phyloP scores from a whole-genome alignment of 2,329 filamentous ascomycete genomes.

The Penicillium sp. region DNA sequence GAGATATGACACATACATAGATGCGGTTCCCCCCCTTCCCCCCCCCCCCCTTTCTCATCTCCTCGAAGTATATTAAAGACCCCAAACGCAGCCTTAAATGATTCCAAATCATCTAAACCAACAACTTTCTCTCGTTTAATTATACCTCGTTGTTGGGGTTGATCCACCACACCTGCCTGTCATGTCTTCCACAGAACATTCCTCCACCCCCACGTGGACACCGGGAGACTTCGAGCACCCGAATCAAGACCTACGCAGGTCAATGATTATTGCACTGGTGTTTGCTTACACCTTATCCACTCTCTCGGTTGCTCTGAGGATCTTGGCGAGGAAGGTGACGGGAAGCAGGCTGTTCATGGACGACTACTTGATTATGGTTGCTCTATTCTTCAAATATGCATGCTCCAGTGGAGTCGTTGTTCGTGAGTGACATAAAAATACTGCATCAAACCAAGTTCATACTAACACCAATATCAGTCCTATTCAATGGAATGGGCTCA shows the following conservation, averaged over 20 bases:
- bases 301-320: conserved; percentile 27
- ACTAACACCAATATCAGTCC: conserved; percentile 17
- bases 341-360: conserved; percentile 30
- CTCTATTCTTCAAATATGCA: conserved; percentile 33
- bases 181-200: conserved; percentile 22
- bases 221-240: conserved; percentile 30
- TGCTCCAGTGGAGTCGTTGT: conserved; percentile 29
- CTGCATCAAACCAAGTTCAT: neutral
- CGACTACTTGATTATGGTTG: conserved; percentile 33
- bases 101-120: conserved; percentile 29
- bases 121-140: conserved; percentile 13
- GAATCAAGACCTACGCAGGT: conserved; percentile 23
- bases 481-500: conserved; percentile 31
- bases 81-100: conserved; percentile 5
- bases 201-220: conserved; percentile 16
- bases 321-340: conserved; percentile 28
- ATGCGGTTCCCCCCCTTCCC: neutral
- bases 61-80: conserved; percentile 9
- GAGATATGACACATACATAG: conserved; percentile 15
- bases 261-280: conserved; percentile 26
- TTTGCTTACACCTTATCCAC: conserved; percentile 31
- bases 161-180: neutral
- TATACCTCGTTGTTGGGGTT: conserved; percentile 3
- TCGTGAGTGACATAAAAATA: conserved; percentile 19
- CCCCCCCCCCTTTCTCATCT: neutral